Percentiles rank a stretch among this genome's conserved stretches.
phyloP scores from a whole-genome alignment of 2,329 filamentous ascomycete genomes.

The Trichoderma koningii region DNA sequence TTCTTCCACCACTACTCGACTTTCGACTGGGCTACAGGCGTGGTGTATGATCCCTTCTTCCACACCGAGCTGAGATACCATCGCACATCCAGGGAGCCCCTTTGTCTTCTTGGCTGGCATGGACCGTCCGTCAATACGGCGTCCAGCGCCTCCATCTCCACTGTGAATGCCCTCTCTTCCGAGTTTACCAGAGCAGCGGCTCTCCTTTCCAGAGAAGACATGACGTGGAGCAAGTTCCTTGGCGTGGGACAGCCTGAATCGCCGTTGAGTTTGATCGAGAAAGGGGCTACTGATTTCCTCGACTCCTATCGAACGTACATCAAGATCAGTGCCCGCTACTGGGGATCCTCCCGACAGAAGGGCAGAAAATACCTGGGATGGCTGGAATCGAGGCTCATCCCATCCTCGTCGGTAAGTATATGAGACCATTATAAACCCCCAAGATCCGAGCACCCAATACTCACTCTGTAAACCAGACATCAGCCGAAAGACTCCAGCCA shows the following conservation, averaged over 20 bases:
- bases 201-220: conserved; percentile 41
- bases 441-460: background rate
- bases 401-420: conserved; percentile 57
- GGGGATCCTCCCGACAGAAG: conserved; percentile 59
- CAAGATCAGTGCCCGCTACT: conserved; percentile 65
- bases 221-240: conserved; percentile 50
- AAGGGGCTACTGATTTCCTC: conserved; percentile 52
- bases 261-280: background rate
- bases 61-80: conserved; percentile 54
- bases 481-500: conserved; percentile 51
- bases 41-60: conserved; percentile 63
- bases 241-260: conserved; percentile 1
- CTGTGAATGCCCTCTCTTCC: conserved; percentile 51
- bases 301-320: conserved; percentile 55
- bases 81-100: conserved; percentile 58
- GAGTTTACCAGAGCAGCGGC: conserved; percentile 54
- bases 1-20: conserved; percentile 66
- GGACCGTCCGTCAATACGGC: conserved; percentile 63
- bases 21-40: conserved; percentile 59
- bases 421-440: background rate
- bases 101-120: conserved; percentile 65
- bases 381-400: conserved; percentile 63
- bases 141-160: conserved; percentile 54
- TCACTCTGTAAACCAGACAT: conserved; percentile 50
- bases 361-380: conserved; percentile 61